Base-by-base conservation (phyloP, 2,329 filamentous ascomycete species). In the Colletotrichum melonis region DNA sequence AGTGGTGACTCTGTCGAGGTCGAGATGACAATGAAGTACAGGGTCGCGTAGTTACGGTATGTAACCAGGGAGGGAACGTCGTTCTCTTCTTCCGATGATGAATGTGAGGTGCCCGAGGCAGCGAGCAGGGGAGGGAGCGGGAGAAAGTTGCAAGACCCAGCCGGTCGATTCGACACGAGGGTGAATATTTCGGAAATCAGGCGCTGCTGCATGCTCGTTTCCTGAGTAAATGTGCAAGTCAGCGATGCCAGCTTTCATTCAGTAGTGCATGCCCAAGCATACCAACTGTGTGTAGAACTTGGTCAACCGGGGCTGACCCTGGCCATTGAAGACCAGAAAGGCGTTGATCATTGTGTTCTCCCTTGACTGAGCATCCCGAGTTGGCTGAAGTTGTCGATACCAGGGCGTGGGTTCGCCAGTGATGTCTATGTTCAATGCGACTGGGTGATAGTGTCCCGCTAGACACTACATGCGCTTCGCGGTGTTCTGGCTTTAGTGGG, bases 211-310 rank as follows among this genome's bases (percentile, higher is more conserved):
- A 98, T 97, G 83, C 94, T 94, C 26, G 97, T 98, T 85, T 99
- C 97, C 97, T 98, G 79, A 60, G 46, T 12, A 24, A 67, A 54
- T 64, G 63, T 12, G 32, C 56, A 11, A 57, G 24, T 57, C 32
- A 14, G 49, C n/a, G 24, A 38, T 9, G 26, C 16, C 11, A 12
- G 24, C 30, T 14, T 14, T 5, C 26, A 3, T 46, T 16, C 30
- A 24, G 46, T 12, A 16, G 42, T 12, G 11, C 12, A 19, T 30
- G 52, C 16, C 55, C 7, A 8, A 9, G 32, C 85, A 74, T 84
- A 97, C 96, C 77, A 99, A 91, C 82, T 98, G 96, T 2, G 96
- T 98, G 83, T 99, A 99, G 88, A 99, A 99, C 80, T 98, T 98
- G 78, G 96, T 98, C 82, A 99, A 89, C 69, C 97, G 93, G 49